phyloP scores from a whole-genome alignment of 352 stramenopile species.

The Phytopythium litorale region DNA sequence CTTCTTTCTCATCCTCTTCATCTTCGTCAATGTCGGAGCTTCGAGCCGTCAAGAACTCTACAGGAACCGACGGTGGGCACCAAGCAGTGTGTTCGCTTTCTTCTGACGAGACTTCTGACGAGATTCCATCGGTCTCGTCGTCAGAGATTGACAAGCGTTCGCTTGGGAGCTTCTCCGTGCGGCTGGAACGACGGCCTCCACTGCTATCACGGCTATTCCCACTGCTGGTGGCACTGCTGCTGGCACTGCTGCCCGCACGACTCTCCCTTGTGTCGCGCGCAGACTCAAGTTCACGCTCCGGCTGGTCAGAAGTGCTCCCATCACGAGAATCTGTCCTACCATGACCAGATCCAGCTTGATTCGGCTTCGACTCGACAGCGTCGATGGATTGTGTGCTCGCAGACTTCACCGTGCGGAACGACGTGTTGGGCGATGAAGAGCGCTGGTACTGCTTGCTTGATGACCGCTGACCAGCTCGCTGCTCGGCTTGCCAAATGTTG shows the following conservation, averaged over 20 bases:
- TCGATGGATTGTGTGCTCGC: not conserved
- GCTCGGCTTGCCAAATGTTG: not conserved
- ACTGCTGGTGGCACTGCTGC: not conserved
- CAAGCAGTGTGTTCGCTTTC: constrained; percentile 1
- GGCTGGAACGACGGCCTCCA: not conserved
- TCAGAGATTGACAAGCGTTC: not conserved
- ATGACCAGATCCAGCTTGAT: not conserved
- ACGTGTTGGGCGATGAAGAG: not conserved
- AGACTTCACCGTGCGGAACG: constrained; percentile 1
- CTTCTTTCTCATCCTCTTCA: constrained; percentile 9
- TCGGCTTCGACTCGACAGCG: not conserved
- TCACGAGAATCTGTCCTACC: not conserved
- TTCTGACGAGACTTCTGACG: constrained; percentile 5
- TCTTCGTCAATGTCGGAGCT: constrained; percentile 27
- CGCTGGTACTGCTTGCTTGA: not conserved
- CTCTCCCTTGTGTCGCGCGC: not conserved
- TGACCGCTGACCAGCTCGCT: not conserved
- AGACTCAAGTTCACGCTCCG: constrained; percentile 39
- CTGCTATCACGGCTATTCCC: not conserved
- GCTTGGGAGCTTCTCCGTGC: not conserved
- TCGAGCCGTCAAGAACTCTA: constrained; percentile 29
- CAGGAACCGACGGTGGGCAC: constrained; percentile 12
- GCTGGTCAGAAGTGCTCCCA: constrained; percentile 19
- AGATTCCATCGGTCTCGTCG: constrained; percentile 4
- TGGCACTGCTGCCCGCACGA: not conserved